These are phyloP conservation scores for Pichia ethanolica DNA, from an alignment of 805 yeast species.

Conservation along the genomic window DNA sequence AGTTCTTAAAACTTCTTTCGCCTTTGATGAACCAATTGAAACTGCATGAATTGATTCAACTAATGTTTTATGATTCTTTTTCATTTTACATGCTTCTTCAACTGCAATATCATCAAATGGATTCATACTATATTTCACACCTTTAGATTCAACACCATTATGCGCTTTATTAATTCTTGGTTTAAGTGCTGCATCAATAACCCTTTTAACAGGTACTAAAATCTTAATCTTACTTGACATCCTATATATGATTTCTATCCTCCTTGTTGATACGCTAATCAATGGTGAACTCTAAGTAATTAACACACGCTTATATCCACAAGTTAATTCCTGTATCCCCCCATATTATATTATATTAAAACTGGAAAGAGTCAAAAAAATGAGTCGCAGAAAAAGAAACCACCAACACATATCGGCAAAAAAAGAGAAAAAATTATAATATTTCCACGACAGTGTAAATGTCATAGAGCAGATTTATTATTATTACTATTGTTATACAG, in stretches of 20 bases:
- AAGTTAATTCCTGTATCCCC: too few relatives aligned
- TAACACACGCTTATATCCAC: too few relatives aligned
- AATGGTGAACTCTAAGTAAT: too few relatives aligned
- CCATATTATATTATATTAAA: too few relatives aligned
- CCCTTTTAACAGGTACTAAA: conserved; percentile 91
- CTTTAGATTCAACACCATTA: conserved; percentile 80
- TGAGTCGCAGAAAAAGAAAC: too few relatives aligned
- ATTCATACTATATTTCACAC: conserved; percentile 86
- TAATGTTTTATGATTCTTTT: conserved; percentile 51
- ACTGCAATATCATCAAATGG: conserved; percentile 97
- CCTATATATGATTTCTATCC: background rate
- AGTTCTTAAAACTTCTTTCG: conserved; percentile 81
- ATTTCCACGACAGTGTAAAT: too few relatives aligned
- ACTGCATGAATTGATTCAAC: conserved; percentile 88
- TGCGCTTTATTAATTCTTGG: conserved; percentile 86
- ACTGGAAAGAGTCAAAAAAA: too few relatives aligned
- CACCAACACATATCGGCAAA: too few relatives aligned
- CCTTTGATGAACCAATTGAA: conserved; percentile 78
- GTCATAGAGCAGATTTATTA: too few relatives aligned
- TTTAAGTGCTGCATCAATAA: conserved; percentile 86
- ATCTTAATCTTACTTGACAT: conserved; percentile 53
- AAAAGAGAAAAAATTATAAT: too few relatives aligned
- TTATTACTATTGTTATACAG: too few relatives aligned
- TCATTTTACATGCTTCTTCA: conserved; percentile 84
- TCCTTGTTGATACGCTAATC: background rate